Evolutionary conservation across 148 eudicot genomes (phyloP).

Genomic region (Vaccinium vitisidaea): DNA sequence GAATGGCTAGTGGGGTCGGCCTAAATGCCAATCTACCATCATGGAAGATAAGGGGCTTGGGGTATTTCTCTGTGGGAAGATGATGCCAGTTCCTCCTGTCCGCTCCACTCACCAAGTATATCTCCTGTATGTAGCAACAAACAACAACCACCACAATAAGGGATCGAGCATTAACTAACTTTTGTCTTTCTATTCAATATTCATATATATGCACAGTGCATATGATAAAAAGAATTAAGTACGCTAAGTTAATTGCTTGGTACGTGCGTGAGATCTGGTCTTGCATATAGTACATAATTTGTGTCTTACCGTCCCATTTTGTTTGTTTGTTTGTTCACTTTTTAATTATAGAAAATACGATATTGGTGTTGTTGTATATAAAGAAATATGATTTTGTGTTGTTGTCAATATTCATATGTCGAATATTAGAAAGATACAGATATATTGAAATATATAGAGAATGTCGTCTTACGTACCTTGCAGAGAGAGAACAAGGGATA

Average conservation of each 20-base stretch:
- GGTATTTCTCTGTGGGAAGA: conserved; percentile 55
- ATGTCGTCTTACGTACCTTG: conserved; percentile 40
- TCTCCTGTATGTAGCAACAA: conserved; percentile 46
- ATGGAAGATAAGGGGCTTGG: conserved; percentile 75
- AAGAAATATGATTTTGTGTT: background rate
- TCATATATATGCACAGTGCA: background rate
- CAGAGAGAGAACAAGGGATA: conserved; percentile 50
- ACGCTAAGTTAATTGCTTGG: background rate
- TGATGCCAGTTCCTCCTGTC: conserved; percentile 55
- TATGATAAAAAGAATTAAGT: background rate
- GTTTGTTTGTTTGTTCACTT: too few relatives aligned
- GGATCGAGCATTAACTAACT: background rate
- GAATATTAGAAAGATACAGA: background rate
- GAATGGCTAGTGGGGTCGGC: conserved; percentile 50
- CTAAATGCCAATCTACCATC: conserved; percentile 76
- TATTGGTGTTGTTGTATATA: background rate
- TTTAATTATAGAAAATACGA: too few relatives aligned
- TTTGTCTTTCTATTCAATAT: background rate
- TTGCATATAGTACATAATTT: too few relatives aligned
- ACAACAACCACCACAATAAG: background rate
- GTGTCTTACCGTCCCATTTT: too few relatives aligned
- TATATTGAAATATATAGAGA: background rate
- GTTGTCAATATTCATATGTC: background rate
- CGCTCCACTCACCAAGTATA: conserved; percentile 45
- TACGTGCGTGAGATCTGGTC: too few relatives aligned